Percentiles rank a stretch among this genome's conserved stretches.
These are phyloP conservation scores for Vigna unguiculata DNA, from an alignment of 306 rosid genomes.

Conservation along the genomic window DNA sequence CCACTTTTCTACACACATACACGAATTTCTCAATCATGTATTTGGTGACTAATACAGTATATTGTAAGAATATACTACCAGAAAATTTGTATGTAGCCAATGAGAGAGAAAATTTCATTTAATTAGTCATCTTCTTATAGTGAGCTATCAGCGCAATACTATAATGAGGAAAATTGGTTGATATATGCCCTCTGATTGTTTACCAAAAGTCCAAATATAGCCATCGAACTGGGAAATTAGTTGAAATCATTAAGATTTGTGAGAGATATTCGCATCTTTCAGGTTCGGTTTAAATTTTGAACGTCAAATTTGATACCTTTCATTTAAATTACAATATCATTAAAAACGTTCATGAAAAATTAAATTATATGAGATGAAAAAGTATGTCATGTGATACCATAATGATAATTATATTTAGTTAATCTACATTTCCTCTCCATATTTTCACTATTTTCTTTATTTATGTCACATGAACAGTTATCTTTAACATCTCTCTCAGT, in stretches of 20 bases:
- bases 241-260: neutral
- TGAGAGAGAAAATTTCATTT: slow-evolving; percentile 27
- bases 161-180: neutral
- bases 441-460: neutral
- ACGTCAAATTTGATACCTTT: neutral
- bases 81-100: slow-evolving; percentile 26
- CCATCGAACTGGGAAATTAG: slow-evolving; percentile 41
- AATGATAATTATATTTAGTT: neutral
- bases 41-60: neutral
- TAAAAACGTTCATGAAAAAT: neutral
- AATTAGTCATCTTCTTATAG: neutral
- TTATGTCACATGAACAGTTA: neutral
- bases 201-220: slow-evolving; percentile 27
- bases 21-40: slow-evolving; percentile 11
- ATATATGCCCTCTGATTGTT: neutral
- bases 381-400: neutral
- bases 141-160: slow-evolving; percentile 42
- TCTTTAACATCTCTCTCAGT: neutral
- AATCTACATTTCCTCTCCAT: neutral
- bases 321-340: neutral
- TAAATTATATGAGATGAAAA: neutral
- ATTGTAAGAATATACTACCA: neutral
- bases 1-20: slow-evolving; percentile 13
- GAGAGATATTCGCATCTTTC: neutral
- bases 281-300: neutral